Base-by-base conservation (phyloP, 163 green algal genomes). In the Prototheca wickerhamii region DNA sequence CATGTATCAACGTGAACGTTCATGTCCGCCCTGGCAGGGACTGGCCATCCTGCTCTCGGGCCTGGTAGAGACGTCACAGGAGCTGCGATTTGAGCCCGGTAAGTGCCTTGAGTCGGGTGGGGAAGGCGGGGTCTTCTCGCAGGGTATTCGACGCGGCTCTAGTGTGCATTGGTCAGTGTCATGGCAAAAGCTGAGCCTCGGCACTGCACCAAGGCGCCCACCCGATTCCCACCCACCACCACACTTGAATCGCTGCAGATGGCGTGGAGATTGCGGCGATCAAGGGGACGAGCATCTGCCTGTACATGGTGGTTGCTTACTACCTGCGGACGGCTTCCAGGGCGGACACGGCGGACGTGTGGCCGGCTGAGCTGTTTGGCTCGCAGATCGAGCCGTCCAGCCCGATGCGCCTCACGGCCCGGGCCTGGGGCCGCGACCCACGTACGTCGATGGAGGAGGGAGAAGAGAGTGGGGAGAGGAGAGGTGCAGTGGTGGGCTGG, bases 281-380 rank as follows among this genome's bases (percentile, higher is more conserved):
- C 18, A 72, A 84, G 43, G 59, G 78, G 17, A 73, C 87, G 68
- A 73, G 82, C 35, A 74, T 93, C 12, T 76, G 67, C 0, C 68
- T 94, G 20, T 89, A 87, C 69, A 74, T 94, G 4, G 75, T 90
- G 44, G 79, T 60, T 17, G 84, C 91, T 70, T 71, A 87, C 32
- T 90, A 90, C 58, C 69, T 73, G 32, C 70, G 79, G 4, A 81
- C 90, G 40, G 69, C 78, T 1, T 76, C 85, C 35, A 74, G 81
- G 15, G 72, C 77, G 4, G 87, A 91, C 23, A 81, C 71, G 15
- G 68, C 82, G 49, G 87, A 94, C 50, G 76, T 88, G 21, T 91
- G 86, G 85, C 85, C 76, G 17, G 7, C 51, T 0, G 54, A 75
- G 30, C n/a, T 56, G 44, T 35, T 33, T 46, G 25, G 43, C 30